phyloP scores from a whole-genome alignment of 345 rosid species.

The Dipteronia dyeriana region DNA sequence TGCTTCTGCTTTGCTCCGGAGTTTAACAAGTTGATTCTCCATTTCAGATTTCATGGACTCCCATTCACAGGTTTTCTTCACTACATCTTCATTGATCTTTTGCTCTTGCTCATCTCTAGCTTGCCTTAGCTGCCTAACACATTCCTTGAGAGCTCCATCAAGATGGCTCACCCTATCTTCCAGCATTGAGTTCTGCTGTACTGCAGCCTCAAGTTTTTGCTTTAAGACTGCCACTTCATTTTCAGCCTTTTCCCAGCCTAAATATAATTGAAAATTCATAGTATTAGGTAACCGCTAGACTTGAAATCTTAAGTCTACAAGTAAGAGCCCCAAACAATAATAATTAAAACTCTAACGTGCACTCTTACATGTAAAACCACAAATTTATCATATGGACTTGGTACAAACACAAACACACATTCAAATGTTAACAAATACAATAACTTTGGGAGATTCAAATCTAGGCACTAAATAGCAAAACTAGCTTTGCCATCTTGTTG shows the following conservation, averaged over 20 bases:
- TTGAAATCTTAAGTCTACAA: background rate
- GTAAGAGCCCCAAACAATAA: background rate
- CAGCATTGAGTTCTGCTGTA: conserved; percentile 44
- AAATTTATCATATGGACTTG: background rate
- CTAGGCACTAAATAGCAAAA: background rate
- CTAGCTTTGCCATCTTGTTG: background rate
- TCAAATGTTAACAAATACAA: background rate
- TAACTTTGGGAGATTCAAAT: background rate
- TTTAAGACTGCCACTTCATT: conserved; percentile 58
- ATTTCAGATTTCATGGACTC: conserved; percentile 52
- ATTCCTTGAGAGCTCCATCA: conserved; percentile 93
- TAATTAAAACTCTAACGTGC: background rate
- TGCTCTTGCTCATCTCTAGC: conserved; percentile 82
- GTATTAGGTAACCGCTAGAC: background rate
- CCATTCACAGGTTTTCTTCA: conserved; percentile 49
- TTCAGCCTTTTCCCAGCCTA: conserved; percentile 98
- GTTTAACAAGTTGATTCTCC: conserved; percentile 53
- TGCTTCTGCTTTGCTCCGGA: conserved; percentile 41
- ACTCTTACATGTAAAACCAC: background rate
- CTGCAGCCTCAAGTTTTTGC: conserved; percentile 61
- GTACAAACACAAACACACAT: background rate
- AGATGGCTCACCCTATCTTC: conserved; percentile 84
- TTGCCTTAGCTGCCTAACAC: conserved; percentile 89
- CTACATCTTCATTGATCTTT: conserved; percentile 56
- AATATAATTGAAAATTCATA: background rate